Base-by-base conservation (phyloP, 140 eudicot genomes). In the Stevia rebaudiana region DNA sequence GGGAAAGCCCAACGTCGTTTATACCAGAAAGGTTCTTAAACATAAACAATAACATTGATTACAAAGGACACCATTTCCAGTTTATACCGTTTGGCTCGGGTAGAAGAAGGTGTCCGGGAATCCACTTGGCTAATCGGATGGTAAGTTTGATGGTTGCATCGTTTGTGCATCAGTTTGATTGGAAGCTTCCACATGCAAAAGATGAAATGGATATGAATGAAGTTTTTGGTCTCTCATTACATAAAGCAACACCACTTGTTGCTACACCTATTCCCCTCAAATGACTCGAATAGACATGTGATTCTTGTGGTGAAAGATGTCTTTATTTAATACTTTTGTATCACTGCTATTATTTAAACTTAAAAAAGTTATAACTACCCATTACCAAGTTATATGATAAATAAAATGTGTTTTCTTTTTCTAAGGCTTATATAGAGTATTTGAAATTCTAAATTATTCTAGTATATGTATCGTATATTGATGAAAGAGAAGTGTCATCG, bases 141-240 rank as follows among this genome's bases (percentile, higher is more conserved):
- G 74, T 77, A 55, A 71, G 75, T 67, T 42, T 80, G 60, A 70
- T 75, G 61, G 31, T 83, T 57, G 90, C 83, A 3, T 42, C 80
- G 8, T 81, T 83, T 28, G 76, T 83, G 21, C 74, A 83, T 24
- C 46, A 61, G 33, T 83, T 83, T 51, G 81, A 83, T 48, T 83
- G 89, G 89, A 72, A 79, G 36, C 78, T 83, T 31, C 78, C 84
- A 0, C 24, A 74, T 30, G 79, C 64, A 33, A 42, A 36, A 1
- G 74, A 77, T 13, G 73, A 69, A 5, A 15, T 81, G 71, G 81
- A 81, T 54, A 81, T 81, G 86, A 68, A 61, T 19, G 75, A 40
- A 3, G 35, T 8, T 1, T 81, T 69, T 48, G 82, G 78, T 1
- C 41, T 81, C 5, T 63, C 82, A 0, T 23, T 81, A 43, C 72